Conservation (phyloP, 2,329 filamentous ascomycete genomes). For the Ophiostoma quercus region DNA sequence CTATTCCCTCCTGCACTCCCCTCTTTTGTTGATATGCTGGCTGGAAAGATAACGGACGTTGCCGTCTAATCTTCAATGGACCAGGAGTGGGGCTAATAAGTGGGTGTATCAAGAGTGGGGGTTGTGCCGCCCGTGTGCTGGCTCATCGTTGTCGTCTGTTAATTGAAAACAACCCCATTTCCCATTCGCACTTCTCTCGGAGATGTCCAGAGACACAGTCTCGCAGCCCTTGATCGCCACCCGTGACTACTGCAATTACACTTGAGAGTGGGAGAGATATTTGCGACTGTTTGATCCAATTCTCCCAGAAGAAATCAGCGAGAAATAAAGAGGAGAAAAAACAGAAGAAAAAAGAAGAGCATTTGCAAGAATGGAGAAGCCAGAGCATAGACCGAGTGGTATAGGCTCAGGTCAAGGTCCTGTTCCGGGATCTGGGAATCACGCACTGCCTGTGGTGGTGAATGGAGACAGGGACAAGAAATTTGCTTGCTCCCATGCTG, state of each 20-base stretch:
- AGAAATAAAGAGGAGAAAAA: conserved; percentile 9
- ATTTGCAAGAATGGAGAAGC: conserved; percentile 19
- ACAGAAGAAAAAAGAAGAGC: neutral
- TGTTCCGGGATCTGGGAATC: neutral
- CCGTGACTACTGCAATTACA: neutral
- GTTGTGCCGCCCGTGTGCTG: neutral
- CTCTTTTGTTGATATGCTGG: neutral
- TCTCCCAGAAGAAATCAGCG: neutral
- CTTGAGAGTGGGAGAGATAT: conserved; percentile 5
- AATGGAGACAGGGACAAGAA: conserved; percentile 12
- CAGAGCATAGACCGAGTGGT: neutral
- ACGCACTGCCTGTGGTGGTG: neutral
- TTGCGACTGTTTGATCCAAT: neutral
- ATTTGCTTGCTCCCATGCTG: conserved; percentile 38
- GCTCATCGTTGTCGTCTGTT: neutral
- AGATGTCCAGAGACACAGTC: neutral
- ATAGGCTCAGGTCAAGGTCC: conserved; percentile 1
- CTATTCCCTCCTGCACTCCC: neutral
- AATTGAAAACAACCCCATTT: conserved; percentile 13
- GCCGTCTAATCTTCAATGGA: neutral
- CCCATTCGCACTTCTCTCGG: neutral
- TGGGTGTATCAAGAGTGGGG: conserved; percentile 3
- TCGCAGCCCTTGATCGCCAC: neutral
- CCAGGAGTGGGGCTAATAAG: conserved; percentile 1
- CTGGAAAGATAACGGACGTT: conserved; percentile 8